Evolutionary conservation across 228 moss, liverwort and hornwort genomes (phyloP), one percentile per base, ranked within the genome.

Genomic region (Sphagnum magellanicum): DNA sequence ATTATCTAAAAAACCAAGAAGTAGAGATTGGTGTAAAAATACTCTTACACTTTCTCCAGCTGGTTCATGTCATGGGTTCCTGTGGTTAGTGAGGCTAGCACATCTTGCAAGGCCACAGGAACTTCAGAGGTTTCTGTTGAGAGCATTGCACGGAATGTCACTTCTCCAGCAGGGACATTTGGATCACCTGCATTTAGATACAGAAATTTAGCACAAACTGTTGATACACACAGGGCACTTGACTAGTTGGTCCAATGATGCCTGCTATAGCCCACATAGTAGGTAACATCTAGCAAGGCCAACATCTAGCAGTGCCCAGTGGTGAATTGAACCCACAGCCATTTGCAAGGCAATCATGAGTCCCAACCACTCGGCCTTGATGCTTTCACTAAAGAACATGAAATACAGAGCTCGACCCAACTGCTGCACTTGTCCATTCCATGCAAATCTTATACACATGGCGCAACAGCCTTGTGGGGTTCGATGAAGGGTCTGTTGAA

Each of bases 151-250:
- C 70, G 70, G 60, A 82, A 82, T 8, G 73, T 75, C 11, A 66
- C 57, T 46, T 72, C 75, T 7, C 78, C 76, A 16, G 72, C 60
- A 59, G 82, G 82, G 4, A 82, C 82, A 73, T 82, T 71, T 50
- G 70, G 72, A 68, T 82, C 82, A 53, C 82, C 75, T 75, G 48
- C 68, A 52, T 46, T 10, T 52, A 6, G 32, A 61, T 3, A 13
- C 15, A 48, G 48, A 50, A 6, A 5, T 49, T 48, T 50, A 49
- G 13, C 48, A 14, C 61, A 14, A 51, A 15, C 4, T 4, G 9
- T 49, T 3, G 12, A 12, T 67, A 16, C 11, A 16, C 6, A 50
- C 4, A 4, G 16, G 1, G 52, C 7, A 4, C 50, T 49, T 13
- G 51, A 66, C 17, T 52, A 49, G 5, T 7, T 15, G 32, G 32